These are phyloP conservation scores for Helminthosporium solani DNA, from an alignment of 2,329 filamentous ascomycete species.

Conservation along the genomic window DNA sequence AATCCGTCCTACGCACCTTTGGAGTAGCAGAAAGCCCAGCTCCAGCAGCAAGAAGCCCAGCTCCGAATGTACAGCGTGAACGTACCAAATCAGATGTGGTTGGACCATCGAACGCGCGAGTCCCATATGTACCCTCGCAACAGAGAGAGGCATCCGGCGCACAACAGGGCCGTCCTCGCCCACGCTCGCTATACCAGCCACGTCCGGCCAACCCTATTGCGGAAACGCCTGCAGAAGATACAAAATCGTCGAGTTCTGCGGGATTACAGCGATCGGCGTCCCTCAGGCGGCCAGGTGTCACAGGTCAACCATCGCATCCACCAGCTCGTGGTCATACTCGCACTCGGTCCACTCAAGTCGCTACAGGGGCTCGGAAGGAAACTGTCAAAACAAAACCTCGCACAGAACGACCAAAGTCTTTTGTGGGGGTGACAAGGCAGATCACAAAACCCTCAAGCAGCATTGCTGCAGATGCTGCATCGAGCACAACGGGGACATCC, in stretches of 20 bases:
- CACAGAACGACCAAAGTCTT: conserved; percentile 28
- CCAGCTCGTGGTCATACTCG: conserved; percentile 22
- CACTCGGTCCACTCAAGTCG: conserved; percentile 29
- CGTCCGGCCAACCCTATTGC: conserved; percentile 10
- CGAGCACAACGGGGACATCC: conserved; percentile 16
- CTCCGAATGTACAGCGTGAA: not conserved
- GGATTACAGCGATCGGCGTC: conserved; percentile 32
- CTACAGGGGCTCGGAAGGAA: conserved; percentile 15
- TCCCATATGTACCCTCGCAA: not conserved
- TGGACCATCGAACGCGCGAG: not conserved
- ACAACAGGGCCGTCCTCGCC: conserved; percentile 23
- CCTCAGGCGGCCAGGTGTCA: conserved; percentile 26
- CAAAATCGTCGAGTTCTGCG: conserved; percentile 17
- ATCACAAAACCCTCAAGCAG: conserved; percentile 8
- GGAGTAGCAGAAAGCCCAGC: conserved; percentile 1
- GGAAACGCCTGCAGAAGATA: conserved; percentile 7
- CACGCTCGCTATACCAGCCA: conserved; percentile 35
- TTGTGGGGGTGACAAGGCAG: conserved; percentile 16
- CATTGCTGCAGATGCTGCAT: conserved; percentile 10
- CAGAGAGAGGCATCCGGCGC: conserved; percentile 8
- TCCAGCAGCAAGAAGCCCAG: not conserved
- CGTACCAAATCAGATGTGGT: not conserved
- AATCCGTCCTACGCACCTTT: conserved; percentile 7
- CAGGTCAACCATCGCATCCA: conserved; percentile 18
- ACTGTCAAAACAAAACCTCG: conserved; percentile 12